Conservation (phyloP, 1,139 yeast species). For the Candida labiduridarum region DNA sequence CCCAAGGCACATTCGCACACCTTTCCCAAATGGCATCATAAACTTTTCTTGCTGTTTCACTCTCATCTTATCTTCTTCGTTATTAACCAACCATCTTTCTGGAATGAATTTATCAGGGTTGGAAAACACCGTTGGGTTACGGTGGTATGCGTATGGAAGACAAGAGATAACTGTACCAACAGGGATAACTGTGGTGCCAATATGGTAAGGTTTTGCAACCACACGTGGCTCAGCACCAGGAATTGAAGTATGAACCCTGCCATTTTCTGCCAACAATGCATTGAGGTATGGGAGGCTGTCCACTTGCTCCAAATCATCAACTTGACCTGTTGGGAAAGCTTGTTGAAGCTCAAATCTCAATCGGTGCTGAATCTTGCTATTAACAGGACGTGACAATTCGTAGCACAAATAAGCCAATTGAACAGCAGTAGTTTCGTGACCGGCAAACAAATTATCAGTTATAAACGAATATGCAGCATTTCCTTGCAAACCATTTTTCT, state of each 20-base stretch:
- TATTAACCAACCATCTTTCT: constrained; percentile 58
- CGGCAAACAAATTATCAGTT: constrained; percentile 56
- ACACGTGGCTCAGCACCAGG: constrained; percentile 76
- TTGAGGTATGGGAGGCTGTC: constrained; percentile 58
- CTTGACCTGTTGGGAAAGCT: constrained; percentile 32
- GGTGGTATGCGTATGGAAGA: constrained; percentile 68
- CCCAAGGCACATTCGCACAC: constrained; percentile 77
- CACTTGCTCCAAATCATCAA: constrained; percentile 39
- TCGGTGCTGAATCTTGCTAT: constrained; percentile 41
- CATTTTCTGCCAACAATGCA: constrained; percentile 60
- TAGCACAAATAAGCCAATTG: constrained; percentile 62
- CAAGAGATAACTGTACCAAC: constrained; percentile 59
- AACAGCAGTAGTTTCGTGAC: constrained; percentile 77
- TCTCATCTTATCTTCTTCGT: constrained; percentile 36
- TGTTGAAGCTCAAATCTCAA: constrained; percentile 46
- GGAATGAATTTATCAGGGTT: constrained; percentile 57
- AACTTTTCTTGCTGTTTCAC: constrained; percentile 50
- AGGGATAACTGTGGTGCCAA: constrained; percentile 35
- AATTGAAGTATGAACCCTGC: constrained; percentile 67
- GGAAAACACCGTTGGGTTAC: constrained; percentile 51
- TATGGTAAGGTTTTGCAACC: constrained; percentile 33
- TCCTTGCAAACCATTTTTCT: constrained; percentile 33
- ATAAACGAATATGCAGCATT: constrained; percentile 43
- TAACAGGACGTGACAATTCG: constrained; percentile 56
- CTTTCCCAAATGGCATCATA: constrained; percentile 74